These are phyloP conservation scores for Aureobasidium uvarum DNA, from an alignment of 2,329 filamentous ascomycete species.

Conservation along the genomic window DNA sequence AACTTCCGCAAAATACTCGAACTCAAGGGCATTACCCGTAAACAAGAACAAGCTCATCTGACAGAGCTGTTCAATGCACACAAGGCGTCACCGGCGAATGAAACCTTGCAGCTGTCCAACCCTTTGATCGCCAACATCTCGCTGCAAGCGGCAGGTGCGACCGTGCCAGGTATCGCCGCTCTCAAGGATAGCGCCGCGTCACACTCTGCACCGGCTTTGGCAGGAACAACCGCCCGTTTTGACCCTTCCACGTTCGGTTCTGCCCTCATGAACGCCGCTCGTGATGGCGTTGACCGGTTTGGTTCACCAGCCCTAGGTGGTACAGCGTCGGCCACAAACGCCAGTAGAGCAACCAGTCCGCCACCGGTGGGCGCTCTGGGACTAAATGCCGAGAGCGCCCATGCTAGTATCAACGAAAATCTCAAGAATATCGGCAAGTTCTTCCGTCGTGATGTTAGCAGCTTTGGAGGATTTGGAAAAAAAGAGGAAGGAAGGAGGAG, in stretches of 20 bases:
- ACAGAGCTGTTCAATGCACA: slow-evolving; percentile 91
- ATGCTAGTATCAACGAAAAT: slow-evolving; percentile 72
- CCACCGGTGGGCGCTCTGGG: slow-evolving; percentile 34
- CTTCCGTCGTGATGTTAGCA: slow-evolving; percentile 80
- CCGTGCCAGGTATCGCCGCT: slow-evolving; percentile 36
- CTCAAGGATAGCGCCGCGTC: slow-evolving; percentile 32
- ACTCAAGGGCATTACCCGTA: slow-evolving; percentile 81
- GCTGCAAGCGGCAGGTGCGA: slow-evolving; percentile 53
- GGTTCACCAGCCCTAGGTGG: slow-evolving; percentile 56
- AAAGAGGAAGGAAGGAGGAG: slow-evolving; percentile 28
- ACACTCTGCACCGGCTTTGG: slow-evolving; percentile 40
- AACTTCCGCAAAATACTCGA: slow-evolving; percentile 98
- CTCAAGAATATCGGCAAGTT: slow-evolving; percentile 95
- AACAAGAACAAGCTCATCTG: slow-evolving; percentile 75
- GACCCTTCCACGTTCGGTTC: slow-evolving; percentile 81
- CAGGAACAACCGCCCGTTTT: slow-evolving; percentile 53
- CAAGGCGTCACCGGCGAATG: slow-evolving; percentile 63
- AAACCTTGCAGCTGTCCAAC: slow-evolving; percentile 64
- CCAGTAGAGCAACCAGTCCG: slow-evolving; percentile 37
- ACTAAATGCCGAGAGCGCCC: slow-evolving; percentile 30
- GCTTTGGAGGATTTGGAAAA: slow-evolving; percentile 67
- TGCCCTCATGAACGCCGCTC: slow-evolving; percentile 81
- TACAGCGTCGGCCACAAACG: slow-evolving; percentile 30
- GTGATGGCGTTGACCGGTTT: slow-evolving; percentile 77
- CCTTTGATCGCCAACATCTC: slow-evolving; percentile 62